Evolutionary conservation across 176 grass and related monocot species (phyloP).

Genomic region (Oryza nivara): DNA sequence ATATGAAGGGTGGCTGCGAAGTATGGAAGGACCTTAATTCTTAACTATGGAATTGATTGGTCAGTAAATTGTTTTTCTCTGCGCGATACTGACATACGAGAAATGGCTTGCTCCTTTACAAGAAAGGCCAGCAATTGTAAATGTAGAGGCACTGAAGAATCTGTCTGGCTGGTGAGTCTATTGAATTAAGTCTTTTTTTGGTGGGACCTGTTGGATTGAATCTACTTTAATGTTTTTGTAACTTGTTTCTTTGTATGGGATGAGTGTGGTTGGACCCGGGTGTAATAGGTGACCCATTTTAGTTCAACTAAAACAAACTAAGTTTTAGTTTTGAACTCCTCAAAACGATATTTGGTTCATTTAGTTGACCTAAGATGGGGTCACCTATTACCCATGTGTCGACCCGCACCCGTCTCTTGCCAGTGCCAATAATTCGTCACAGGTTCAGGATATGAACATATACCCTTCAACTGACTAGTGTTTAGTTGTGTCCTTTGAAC

Average conservation of each 20-base stretch:
- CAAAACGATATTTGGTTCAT: too few relatives aligned
- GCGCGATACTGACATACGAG: constrained; percentile 34
- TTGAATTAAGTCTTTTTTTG: neutral
- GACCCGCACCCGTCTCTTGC: too few relatives aligned
- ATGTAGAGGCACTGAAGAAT: constrained; percentile 23
- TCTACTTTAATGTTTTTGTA: constrained; percentile 27
- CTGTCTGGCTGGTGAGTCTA: constrained; percentile 29
- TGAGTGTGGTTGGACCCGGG: too few relatives aligned
- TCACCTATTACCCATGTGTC: too few relatives aligned
- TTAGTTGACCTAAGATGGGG: too few relatives aligned
- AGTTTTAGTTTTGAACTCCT: too few relatives aligned
- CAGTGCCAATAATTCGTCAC: constrained; percentile 27
- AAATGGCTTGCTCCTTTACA: constrained; percentile 1
- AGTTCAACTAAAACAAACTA: too few relatives aligned
- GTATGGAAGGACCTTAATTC: constrained; percentile 37
- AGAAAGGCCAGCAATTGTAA: constrained; percentile 23
- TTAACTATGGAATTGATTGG: constrained; percentile 20
- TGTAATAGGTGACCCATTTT: too few relatives aligned
- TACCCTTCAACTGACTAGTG: constrained; percentile 18
- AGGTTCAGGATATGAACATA: constrained; percentile 16
- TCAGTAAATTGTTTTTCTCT: constrained; percentile 25
- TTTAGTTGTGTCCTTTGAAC: constrained; percentile 5
- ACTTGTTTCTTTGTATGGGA: constrained; percentile 10
- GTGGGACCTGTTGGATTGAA: neutral
- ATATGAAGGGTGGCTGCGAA: constrained; percentile 23